A percentile compares a stretch with the other conserved stretches of the same genome.
phyloP scores from a whole-genome alignment of 2,329 filamentous ascomycete species.

The Colletotrichum phormii region DNA sequence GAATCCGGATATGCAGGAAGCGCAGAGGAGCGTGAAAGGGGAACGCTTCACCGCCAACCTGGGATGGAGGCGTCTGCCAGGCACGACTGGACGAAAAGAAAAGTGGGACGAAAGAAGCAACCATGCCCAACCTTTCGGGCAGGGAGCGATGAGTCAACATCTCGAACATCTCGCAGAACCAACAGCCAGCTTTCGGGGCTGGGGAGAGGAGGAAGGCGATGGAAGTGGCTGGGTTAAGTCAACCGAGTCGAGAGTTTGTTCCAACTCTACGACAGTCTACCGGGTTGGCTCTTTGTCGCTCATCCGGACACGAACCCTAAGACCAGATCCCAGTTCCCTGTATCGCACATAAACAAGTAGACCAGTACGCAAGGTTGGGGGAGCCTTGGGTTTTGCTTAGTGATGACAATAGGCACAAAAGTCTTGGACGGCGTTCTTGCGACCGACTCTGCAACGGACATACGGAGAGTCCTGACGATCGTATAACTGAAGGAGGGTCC shows the following conservation, averaged over 20 bases:
- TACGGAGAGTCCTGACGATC: constrained; percentile 13
- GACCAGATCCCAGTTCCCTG: constrained; percentile 28
- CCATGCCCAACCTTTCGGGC: constrained; percentile 37
- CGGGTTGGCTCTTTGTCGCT: background rate
- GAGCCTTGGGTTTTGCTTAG: background rate
- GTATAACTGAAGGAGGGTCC: background rate
- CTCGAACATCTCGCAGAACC: background rate
- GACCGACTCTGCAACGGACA: constrained; percentile 29
- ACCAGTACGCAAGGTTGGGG: background rate
- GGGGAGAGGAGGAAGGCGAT: constrained; percentile 5
- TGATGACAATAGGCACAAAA: background rate
- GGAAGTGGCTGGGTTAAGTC: constrained; percentile 22
- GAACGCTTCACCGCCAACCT: constrained; percentile 40
- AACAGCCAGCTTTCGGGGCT: constrained; percentile 7
- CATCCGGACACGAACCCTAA: constrained; percentile 17
- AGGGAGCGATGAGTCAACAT: constrained; percentile 38
- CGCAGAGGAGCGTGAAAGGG: constrained; percentile 39
- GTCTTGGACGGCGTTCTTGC: background rate
- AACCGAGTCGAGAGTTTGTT: background rate
- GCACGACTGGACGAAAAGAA: constrained; percentile 33
- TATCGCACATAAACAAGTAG: constrained; percentile 2
- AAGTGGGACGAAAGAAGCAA: constrained; percentile 37
- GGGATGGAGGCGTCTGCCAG: constrained; percentile 36
- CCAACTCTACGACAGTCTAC: background rate
- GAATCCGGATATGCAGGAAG: constrained; percentile 30